These are phyloP conservation scores for Termitomyces sp. DNA, from an alignment of 768 basidiomycete genomes.

Conservation along the genomic window DNA sequence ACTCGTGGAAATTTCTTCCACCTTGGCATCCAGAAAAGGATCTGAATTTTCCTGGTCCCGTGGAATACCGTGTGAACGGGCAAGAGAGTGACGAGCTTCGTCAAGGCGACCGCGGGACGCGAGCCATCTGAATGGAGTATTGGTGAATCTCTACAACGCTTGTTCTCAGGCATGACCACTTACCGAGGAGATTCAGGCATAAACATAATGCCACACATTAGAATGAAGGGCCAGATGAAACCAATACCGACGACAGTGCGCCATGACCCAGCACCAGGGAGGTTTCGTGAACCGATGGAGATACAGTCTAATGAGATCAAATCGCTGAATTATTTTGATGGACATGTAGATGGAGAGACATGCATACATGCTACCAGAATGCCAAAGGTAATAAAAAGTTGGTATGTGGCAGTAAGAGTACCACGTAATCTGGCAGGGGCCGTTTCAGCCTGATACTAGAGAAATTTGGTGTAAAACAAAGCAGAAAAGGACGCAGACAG, in stretches of 20 bases:
- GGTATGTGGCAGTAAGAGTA: conserved; percentile 55
- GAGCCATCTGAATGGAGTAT: conserved; percentile 39
- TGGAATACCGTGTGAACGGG: conserved; percentile 43
- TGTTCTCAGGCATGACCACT: not conserved
- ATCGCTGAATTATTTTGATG: not conserved
- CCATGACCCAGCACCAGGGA: conserved; percentile 49
- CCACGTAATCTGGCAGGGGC: conserved; percentile 71
- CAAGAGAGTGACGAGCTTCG: conserved; percentile 43
- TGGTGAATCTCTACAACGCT: not conserved
- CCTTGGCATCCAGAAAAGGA: conserved; percentile 38
- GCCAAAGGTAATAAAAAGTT: conserved; percentile 66
- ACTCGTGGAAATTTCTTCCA: conserved; percentile 49
- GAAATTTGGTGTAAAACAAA: not conserved
- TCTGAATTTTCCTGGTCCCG: conserved; percentile 30
- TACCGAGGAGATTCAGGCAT: conserved; percentile 64
- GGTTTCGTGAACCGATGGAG: conserved; percentile 56
- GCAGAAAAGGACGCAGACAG: not conserved
- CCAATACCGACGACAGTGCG: conserved; percentile 56
- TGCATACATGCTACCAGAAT: conserved; percentile 63
- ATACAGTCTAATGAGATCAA: conserved; percentile 43
- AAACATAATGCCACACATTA: conserved; percentile 58
- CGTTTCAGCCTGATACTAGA: conserved; percentile 63
- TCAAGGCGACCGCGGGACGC: conserved; percentile 39
- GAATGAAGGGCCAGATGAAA: conserved; percentile 55
- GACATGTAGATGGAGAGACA: conserved; percentile 11